Conservation (phyloP, 2,329 filamentous ascomycete species). For the Fusarium metavorans region DNA sequence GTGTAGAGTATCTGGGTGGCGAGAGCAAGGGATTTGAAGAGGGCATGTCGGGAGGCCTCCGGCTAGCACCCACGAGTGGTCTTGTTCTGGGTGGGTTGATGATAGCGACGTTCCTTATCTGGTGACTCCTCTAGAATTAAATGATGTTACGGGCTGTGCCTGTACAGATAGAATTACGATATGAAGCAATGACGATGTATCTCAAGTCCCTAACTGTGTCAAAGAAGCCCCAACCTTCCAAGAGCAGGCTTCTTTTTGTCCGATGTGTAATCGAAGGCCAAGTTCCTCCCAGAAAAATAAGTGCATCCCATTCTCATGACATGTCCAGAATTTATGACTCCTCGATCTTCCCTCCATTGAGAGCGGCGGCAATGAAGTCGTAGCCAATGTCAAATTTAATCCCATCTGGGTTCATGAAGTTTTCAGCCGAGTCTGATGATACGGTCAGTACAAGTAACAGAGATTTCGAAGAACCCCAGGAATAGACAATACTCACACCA, state of each 20-base stretch:
- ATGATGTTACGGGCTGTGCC: not conserved
- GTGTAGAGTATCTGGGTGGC: conserved; percentile 54
- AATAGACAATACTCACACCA: conserved; percentile 39
- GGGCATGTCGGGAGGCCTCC: conserved; percentile 42
- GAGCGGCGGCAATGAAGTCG: conserved; percentile 36
- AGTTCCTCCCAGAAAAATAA: not conserved
- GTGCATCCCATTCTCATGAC: not conserved
- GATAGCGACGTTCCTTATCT: not conserved
- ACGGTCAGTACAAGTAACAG: not conserved
- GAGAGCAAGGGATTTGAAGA: conserved; percentile 52
- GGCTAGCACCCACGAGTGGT: not conserved
- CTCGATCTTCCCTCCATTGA: not conserved
- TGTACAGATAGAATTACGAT: not conserved
- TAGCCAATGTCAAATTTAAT: conserved; percentile 37
- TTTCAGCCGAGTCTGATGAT: not conserved
- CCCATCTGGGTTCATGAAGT: conserved; percentile 38
- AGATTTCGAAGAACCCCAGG: not conserved
- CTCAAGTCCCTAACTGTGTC: not conserved
- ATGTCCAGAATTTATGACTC: not conserved
- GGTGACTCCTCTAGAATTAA: not conserved
- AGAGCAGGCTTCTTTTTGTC: not conserved
- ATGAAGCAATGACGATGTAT: not conserved
- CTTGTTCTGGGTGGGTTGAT: conserved; percentile 4
- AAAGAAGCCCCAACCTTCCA: no score
- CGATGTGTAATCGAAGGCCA: not conserved